These are phyloP conservation scores for Umbilicaria muhlenbergii DNA, from an alignment of 495 filamentous ascomycete genomes.

Conservation along the genomic window DNA sequence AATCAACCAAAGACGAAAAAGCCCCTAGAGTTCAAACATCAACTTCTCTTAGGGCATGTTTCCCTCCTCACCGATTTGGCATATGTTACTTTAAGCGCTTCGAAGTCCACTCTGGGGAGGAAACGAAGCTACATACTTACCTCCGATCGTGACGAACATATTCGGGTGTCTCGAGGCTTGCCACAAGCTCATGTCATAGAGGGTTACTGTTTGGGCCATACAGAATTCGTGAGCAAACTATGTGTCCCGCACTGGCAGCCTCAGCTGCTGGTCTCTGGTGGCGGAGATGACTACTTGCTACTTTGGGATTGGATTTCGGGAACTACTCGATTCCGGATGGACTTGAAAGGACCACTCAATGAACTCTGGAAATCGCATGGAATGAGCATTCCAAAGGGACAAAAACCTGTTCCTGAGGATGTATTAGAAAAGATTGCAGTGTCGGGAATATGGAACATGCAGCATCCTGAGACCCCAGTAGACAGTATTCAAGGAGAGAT, in stretches of 20 bases:
- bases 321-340: conserved; percentile 33
- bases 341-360: conserved; percentile 23
- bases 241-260: conserved; percentile 41
- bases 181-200: conserved; percentile 85
- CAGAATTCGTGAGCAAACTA: conserved; percentile 61
- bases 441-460: conserved; percentile 22
- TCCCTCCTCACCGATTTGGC: conserved; percentile 73
- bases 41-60: conserved; percentile 77
- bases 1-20: conserved; percentile 25
- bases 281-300: conserved; percentile 62
- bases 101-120: conserved; percentile 1
- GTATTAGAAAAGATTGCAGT: conserved; percentile 32
- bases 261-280: conserved; percentile 62
- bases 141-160: conserved; percentile 91
- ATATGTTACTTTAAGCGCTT: conserved; percentile 21
- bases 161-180: conserved; percentile 70
- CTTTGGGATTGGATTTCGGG: conserved; percentile 68
- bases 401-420: conserved; percentile 12
- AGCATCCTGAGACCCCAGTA: no score
- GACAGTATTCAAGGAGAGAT: conserved; percentile 18
- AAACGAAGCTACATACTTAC: conserved; percentile 61
- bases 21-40: conserved; percentile 43
- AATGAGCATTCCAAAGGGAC: not conserved
- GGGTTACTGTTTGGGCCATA: conserved; percentile 73
- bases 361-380: not conserved